Percentiles rank a stretch among this genome's conserved stretches.
phyloP scores from a whole-genome alignment of 1,284 basidiomycete species.

The Inonotus obliquus region DNA sequence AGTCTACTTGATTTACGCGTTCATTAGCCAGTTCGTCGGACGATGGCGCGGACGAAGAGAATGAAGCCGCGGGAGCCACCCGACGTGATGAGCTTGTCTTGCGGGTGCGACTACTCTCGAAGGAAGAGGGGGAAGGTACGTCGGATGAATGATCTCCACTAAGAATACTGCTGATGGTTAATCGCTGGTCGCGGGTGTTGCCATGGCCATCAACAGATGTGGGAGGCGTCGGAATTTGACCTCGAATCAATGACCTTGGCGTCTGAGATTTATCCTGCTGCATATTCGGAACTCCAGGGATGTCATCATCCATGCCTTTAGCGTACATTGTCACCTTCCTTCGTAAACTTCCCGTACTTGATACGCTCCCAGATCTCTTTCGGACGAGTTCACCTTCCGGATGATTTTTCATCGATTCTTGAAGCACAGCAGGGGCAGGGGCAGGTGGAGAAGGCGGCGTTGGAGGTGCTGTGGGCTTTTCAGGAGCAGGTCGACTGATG shows the following conservation, averaged over 20 bases:
- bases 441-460: not conserved
- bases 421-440: not conserved
- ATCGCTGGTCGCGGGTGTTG: not conserved
- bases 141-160: not conserved
- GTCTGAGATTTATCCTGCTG: not conserved
- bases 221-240: slow-evolving; percentile 16
- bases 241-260: not conserved
- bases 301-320: not conserved
- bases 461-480: not conserved
- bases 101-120: not conserved
- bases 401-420: not conserved
- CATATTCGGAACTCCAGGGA: not conserved
- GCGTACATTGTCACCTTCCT: not conserved
- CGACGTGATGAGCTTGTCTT: not conserved
- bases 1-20: not conserved
- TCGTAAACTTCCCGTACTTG: not conserved
- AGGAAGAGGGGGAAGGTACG: not conserved
- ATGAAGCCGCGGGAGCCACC: not conserved
- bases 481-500: not conserved
- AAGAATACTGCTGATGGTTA: slow-evolving; percentile 5
- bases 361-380: not conserved
- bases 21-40: not conserved
- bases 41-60: not conserved
- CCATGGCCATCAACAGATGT: slow-evolving; percentile 16
- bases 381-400: not conserved